Conservation (phyloP, 805 yeast genomes). For the Tetrapisispora pingtungensis region DNA sequence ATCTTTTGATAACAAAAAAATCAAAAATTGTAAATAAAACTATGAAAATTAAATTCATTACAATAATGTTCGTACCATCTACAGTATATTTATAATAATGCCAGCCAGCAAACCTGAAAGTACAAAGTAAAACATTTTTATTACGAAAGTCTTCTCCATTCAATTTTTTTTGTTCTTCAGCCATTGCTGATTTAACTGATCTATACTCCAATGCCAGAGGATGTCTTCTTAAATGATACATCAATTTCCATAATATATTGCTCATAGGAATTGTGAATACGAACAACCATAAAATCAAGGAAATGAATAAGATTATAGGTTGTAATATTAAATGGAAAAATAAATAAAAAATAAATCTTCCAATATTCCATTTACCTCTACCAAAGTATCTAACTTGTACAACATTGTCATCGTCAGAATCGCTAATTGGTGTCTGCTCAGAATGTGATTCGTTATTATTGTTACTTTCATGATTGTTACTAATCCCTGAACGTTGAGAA, state of each 20-base stretch:
- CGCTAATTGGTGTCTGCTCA: constrained; percentile 8
- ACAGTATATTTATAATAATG: constrained; percentile 94
- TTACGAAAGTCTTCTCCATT: constrained; percentile 22
- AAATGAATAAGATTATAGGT: constrained; percentile 51
- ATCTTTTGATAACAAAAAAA: constrained; percentile 51
- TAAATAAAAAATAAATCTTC: constrained; percentile 66
- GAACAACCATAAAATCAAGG: constrained; percentile 62
- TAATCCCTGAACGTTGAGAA: not conserved
- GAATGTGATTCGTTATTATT: not conserved
- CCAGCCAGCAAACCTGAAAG: constrained; percentile 83
- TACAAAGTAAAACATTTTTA: constrained; percentile 65
- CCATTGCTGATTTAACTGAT: constrained; percentile 34
- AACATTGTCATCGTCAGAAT: not conserved
- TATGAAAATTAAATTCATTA: constrained; percentile 70
- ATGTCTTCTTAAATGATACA: constrained; percentile 75
- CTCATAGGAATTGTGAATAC: constrained; percentile 94
- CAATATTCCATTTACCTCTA: constrained; percentile 83
- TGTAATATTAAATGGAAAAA: constrained; percentile 59
- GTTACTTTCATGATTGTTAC: not conserved
- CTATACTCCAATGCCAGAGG: constrained; percentile 82
- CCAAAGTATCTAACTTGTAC: constrained; percentile 57
- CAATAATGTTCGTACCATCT: constrained; percentile 90
- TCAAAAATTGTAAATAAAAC: constrained; percentile 79
- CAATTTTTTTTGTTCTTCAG: constrained; percentile 9
- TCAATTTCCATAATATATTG: constrained; percentile 56